Base-by-base conservation (phyloP, 1,139 yeast genomes). In the Kazachstania sp. region DNA sequence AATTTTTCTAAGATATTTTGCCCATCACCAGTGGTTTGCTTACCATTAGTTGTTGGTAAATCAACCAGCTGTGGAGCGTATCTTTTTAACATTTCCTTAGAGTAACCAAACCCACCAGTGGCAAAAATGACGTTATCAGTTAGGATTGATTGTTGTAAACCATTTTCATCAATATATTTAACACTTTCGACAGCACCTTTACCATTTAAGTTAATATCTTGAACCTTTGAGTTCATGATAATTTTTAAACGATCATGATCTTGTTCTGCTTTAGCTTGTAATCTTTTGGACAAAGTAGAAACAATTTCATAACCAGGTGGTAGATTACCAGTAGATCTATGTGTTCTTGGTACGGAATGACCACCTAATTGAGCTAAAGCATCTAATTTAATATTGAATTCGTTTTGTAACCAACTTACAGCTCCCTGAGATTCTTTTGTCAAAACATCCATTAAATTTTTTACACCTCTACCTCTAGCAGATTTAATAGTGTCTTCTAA, bases 261-360 rank as follows among this genome's bases (percentile, higher is more conserved):
- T 4, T 63, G 57, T 39, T 71, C 73, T 3, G 78, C 71, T 49
- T 76, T 60, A 30, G 68, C 65, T 51, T 81, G 79, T 43, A 82
- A 65, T 26, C 71, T 71, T 49, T 79, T 79, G 51, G 79, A 71
- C 48, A 84, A 66, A 28, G 77, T 74, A 52, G 80, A 78, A 7
- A 88, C 78, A 49, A 85, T 82, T 37, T 86, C 87, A 78, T 79
- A 81, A 0, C 94, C 94, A 2, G 92, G 90, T 70, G 60, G 86
- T 70, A 67, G 75, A 74, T 77, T 79, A 8, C 86, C 86, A 9
- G 63, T 58, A 1, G 71, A 68, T 54, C 92, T 72, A 59, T 84
- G 92, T 1, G 94, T 84, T 57, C 94, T 71, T 34, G 85, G 82
- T 45, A 72, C 79, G 1, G 84, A 79, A 60, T 81, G 92, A 1